Conservation (phyloP, 768 basidiomycete genomes). For the Gloeopeniophorella convolvens region DNA sequence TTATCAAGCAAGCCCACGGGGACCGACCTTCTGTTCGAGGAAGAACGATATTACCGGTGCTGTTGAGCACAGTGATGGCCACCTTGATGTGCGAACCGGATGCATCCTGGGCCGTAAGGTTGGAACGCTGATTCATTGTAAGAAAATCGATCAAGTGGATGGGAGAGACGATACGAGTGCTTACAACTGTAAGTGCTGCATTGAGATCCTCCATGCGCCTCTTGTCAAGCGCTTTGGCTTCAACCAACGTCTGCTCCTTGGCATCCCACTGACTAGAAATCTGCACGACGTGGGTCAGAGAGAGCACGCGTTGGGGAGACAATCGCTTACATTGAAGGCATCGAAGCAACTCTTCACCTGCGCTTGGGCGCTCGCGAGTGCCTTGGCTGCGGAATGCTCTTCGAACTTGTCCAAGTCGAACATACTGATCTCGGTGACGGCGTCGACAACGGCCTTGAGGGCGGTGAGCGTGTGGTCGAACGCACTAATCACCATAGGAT, state of each 20-base stretch:
- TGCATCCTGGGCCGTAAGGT: neutral
- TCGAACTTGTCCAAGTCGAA: slow-evolving; percentile 6
- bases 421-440: slow-evolving; percentile 9
- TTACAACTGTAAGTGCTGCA: neutral
- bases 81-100: neutral
- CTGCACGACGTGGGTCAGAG: neutral
- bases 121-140: neutral
- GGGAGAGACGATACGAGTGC: neutral
- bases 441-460: neutral
- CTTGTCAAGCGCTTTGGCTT: slow-evolving; percentile 2
- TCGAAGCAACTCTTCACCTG: slow-evolving; percentile 3
- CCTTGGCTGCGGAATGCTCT: slow-evolving; percentile 1
- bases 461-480: slow-evolving; percentile 5
- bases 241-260: neutral
- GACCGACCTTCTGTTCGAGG: neutral
- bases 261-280: neutral
- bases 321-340: slow-evolving; percentile 8
- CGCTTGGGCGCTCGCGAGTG: neutral
- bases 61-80: neutral
- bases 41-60: neutral
- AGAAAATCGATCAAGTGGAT: neutral
- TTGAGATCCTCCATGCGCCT: slow-evolving; percentile 10
- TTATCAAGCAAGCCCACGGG: no score
- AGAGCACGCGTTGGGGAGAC: neutral
- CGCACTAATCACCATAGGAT: neutral